Conservation (phyloP, 306 rosid genomes). For the Pterocarpus macrocarpus region DNA sequence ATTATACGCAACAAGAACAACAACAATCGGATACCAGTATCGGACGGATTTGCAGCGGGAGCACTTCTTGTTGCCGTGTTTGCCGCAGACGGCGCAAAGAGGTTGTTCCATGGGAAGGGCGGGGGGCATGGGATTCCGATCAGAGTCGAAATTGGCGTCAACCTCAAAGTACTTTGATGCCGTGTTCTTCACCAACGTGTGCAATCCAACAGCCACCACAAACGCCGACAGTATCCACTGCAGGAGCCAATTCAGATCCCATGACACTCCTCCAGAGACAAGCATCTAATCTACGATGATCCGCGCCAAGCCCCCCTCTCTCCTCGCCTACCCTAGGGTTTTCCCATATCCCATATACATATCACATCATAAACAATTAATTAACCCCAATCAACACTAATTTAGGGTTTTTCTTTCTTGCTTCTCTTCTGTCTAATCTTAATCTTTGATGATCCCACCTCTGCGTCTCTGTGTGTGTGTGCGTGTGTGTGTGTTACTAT, state of each 20-base stretch:
- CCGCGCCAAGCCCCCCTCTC: neutral
- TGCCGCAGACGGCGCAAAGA: slow-evolving; percentile 65
- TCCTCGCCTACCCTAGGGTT: neutral
- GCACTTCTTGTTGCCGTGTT: slow-evolving; percentile 59
- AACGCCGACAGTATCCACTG: slow-evolving; percentile 61
- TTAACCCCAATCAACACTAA: neutral
- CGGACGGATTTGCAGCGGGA: slow-evolving; percentile 83
- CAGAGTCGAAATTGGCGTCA: slow-evolving; percentile 76
- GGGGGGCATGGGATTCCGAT: slow-evolving; percentile 55
- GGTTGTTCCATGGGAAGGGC: slow-evolving; percentile 42
- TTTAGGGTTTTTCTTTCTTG: neutral
- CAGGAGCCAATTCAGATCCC: slow-evolving; percentile 83
- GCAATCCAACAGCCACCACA: slow-evolving; percentile 61
- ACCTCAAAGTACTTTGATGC: slow-evolving; percentile 88
- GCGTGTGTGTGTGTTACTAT: too few relatives aligned
- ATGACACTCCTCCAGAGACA: slow-evolving; percentile 63
- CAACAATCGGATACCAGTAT: slow-evolving; percentile 60
- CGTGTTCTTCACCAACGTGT: slow-evolving; percentile 70
- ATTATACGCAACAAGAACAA: too few relatives aligned
- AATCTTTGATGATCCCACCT: neutral
- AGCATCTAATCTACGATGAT: slow-evolving; percentile 69
- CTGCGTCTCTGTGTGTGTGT: too few relatives aligned
- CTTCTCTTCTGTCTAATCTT: neutral
- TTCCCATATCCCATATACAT: neutral
- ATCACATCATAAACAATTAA: too few relatives aligned